Evolutionary conservation across 768 basidiomycete genomes (phyloP), one percentile per base, ranked within the genome.

Genomic region (Xanthoconium stramineum): DNA sequence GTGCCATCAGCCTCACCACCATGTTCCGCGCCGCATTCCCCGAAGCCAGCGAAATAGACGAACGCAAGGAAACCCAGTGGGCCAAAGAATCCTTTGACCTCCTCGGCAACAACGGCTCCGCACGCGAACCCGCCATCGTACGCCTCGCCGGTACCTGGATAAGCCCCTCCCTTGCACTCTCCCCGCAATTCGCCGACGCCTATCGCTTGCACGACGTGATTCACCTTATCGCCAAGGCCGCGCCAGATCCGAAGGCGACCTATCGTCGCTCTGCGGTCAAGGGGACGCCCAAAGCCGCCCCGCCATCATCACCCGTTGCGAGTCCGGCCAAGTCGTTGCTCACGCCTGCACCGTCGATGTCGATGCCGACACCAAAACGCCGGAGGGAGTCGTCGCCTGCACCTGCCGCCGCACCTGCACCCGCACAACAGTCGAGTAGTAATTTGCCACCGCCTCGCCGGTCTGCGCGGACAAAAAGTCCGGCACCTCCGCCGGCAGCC

Each of bases 1-100:
- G 90, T 56, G 93, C 93, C 19, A 83, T 98, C 73, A 90, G 88
- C 60, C 82, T 94, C 11, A 96, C 94, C 11, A 96, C 94, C 54
- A 96, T 98, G 94, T 96, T 91, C 76, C 90, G 94, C 56, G 94
- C 94, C 9, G 93, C 93, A 0, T 98, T 93, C 71, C 94, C 94
- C 11, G 82, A 79, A 38, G 89, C 93, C 5, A 75, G 77, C 42
- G 91, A 94, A 2, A 75, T 79, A 47, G 84, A 88, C 17, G 94
- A 98, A 72, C 86, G 83, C 69, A 74, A 73, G 13, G 94, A 97
- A 71, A 78, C 89, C 40, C 79, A 83, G 40, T 96, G 91, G 91
- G 86, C 94, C 56, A 89, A 88, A 66, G 83, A 86, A 19, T 81
- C 75, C 63, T 90, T 81, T 72, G 91, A 96, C 68, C 80, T 86